These are phyloP conservation scores for Metschnikowia vanudenii DNA, from an alignment of 805 yeast genomes.

Conservation along the genomic window DNA sequence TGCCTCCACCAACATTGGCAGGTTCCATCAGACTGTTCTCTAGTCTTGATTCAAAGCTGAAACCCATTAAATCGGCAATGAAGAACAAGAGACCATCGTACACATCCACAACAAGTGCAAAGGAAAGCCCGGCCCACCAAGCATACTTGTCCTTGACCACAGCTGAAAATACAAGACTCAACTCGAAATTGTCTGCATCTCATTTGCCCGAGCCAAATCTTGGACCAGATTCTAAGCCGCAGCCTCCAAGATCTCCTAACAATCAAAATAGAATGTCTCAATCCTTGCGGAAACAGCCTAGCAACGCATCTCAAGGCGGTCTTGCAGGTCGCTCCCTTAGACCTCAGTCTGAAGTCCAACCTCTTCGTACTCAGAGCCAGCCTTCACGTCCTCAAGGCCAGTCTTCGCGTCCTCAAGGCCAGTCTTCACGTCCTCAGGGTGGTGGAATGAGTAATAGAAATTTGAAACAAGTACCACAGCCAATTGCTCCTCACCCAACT, in stretches of 20 bases:
- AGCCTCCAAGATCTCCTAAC: conserved; percentile 8
- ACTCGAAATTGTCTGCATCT: conserved; percentile 54
- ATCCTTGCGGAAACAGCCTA: conserved; percentile 29
- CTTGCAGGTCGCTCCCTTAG: conserved; percentile 32
- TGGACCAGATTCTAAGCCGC: conserved; percentile 9
- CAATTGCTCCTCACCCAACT: conserved; percentile 41
- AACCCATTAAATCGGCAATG: conserved; percentile 47
- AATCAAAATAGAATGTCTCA: conserved; percentile 24
- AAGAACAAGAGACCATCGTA: conserved; percentile 35
- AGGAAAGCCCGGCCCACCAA: conserved; percentile 48
- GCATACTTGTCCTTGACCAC: conserved; percentile 71
- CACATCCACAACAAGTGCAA: conserved; percentile 11
- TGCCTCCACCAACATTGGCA: conserved; percentile 19
- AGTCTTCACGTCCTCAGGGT: conserved; percentile 1
- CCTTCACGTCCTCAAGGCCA: conserved; percentile 2
- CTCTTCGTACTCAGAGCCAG: background rate
- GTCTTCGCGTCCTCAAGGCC: conserved; percentile 2
- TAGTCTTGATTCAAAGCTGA: conserved; percentile 28
- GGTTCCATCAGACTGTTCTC: conserved; percentile 32
- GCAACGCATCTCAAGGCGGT: conserved; percentile 17
- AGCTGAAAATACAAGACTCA: conserved; percentile 74
- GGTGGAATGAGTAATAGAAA: conserved; percentile 32
- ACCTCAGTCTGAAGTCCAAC: conserved; percentile 29
- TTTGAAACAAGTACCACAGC: conserved; percentile 26
- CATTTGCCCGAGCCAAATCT: conserved; percentile 29